Evolutionary conservation across 2,329 filamentous ascomycete species (phyloP), one percentile per base, ranked within the genome.

Genomic region (Aspergillus candidus): DNA sequence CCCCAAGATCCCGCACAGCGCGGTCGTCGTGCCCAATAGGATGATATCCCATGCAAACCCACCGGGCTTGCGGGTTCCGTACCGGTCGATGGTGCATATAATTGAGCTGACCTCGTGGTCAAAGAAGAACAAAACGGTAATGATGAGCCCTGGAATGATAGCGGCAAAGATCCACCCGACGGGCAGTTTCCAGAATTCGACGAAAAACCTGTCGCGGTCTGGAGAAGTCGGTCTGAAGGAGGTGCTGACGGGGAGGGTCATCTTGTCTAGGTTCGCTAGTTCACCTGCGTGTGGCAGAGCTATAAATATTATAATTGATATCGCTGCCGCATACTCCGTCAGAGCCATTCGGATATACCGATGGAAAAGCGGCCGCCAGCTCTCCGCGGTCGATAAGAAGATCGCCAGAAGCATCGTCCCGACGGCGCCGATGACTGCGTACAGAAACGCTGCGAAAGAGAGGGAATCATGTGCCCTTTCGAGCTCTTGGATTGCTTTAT

Each of bases 91-190:
- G 0, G 80, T 84, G 55, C 80, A 83, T 49, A 83, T 84, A 43
- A 84, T 84, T 41, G 77, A 82, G 57, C 79, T 83, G 41, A 84
- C 81, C 59, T 84, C 82, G 53, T 84, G 81, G 48, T 84, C 81
- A 57, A 84, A 84, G 65, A 80, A 84, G 67, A 84, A 84, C 18
- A 84, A 72, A 0, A 80, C 70, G 0, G 80, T 83, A 45, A 84
- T 79, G 50, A 84, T 83, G 31, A 76, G 62, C 0, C 79, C 81
- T 0, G 80, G 80, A 2, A 84, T 72, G 34, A 83, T 74, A 27
- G 81, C 76, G 4, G 76, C 71, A 53, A 83, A 79, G 3, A 82
- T 71, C 78, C 80, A 84, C 6, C 59, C 61, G 1, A 79, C 57
- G 2, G 78, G 75, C 1, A 84, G 59, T 43, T 78, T 70, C 81